Evolutionary conservation across 2,329 filamentous ascomycete species (phyloP).

Genomic region (Pseudogymnoascus sp.): DNA sequence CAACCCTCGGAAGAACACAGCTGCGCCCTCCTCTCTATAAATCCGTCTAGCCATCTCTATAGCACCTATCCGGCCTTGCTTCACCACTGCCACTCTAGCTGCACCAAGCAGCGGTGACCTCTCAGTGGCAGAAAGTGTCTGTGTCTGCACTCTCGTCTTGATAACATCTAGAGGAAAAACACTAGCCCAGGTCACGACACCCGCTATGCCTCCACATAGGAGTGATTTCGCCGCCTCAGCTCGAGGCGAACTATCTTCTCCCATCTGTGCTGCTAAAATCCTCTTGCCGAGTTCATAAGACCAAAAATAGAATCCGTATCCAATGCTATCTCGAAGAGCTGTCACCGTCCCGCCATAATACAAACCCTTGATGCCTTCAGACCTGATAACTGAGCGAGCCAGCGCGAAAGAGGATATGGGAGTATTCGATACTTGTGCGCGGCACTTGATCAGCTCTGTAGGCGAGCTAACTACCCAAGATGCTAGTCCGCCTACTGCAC

Average conservation of each 20-base stretch:
- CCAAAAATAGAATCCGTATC: constrained; percentile 98
- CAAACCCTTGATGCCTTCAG: constrained; percentile 60
- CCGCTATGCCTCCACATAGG: constrained; percentile 80
- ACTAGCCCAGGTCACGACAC: constrained; percentile 80
- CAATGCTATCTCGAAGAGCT: constrained; percentile 74
- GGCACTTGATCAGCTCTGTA: constrained; percentile 86
- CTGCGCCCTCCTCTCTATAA: constrained; percentile 57
- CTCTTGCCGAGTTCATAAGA: constrained; percentile 74
- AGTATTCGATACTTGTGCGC: constrained; percentile 61
- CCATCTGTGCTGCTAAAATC: constrained; percentile 36
- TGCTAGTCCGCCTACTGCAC: constrained; percentile 73
- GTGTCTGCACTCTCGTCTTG: constrained; percentile 86
- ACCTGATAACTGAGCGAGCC: constrained; percentile 52
- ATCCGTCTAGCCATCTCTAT: constrained; percentile 58
- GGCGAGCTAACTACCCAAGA: constrained; percentile 83
- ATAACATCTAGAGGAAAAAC: constrained; percentile 89
- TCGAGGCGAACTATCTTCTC: constrained; percentile 32
- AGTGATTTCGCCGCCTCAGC: constrained; percentile 57
- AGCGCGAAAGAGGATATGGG: constrained; percentile 25
- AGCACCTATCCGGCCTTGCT: constrained; percentile 41
- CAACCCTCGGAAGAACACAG: constrained; percentile 67
- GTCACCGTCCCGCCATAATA: constrained; percentile 81
- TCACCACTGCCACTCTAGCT: constrained; percentile 18
- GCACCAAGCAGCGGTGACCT: constrained; percentile 30
- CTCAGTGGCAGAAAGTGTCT: constrained; percentile 36